Conservation (phyloP, 2,329 filamentous ascomycete genomes). For the Alternaria incomplexa region DNA sequence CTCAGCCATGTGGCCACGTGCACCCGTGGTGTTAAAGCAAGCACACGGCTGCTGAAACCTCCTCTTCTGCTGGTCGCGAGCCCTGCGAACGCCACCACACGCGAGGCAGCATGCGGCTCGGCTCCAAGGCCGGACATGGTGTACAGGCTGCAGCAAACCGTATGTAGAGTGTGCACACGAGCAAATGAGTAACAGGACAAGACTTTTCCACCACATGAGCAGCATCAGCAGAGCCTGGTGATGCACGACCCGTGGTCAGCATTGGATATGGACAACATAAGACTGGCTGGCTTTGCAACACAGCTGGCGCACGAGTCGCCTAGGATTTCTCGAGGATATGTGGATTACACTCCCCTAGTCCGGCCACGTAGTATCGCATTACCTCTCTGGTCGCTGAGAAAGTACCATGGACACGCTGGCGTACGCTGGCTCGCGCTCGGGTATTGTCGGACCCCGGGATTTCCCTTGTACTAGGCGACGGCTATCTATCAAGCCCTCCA, state of each 20-base stretch:
- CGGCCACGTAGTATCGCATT: background rate
- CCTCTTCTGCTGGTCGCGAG: background rate
- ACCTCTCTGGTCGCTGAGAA: slow-evolving; percentile 2
- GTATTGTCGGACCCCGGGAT: slow-evolving; percentile 17
- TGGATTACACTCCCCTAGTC: background rate
- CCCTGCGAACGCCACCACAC: background rate
- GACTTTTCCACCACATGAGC: background rate
- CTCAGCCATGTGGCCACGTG: slow-evolving; percentile 7
- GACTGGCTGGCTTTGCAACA: slow-evolving; percentile 1
- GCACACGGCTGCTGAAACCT: background rate
- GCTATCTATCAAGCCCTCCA: slow-evolving; percentile 14
- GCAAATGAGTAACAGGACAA: background rate
- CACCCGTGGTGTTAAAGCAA: slow-evolving; percentile 5
- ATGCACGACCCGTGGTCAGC: background rate
- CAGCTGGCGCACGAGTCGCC: background rate
- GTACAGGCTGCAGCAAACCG: slow-evolving; percentile 4
- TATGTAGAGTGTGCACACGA: slow-evolving; percentile 1
- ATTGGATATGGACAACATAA: slow-evolving; percentile 3
- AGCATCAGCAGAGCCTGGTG: slow-evolving; percentile 2
- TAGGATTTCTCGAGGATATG: background rate
- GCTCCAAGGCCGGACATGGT: slow-evolving; percentile 6
- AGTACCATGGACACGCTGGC: background rate
- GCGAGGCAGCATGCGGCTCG: slow-evolving; percentile 12
- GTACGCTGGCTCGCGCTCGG: slow-evolving; percentile 11
- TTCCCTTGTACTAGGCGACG: slow-evolving; percentile 10